These are phyloP conservation scores for Coelastrella sp. DNA, from an alignment of 139 green algal genomes.

Conservation along the genomic window DNA sequence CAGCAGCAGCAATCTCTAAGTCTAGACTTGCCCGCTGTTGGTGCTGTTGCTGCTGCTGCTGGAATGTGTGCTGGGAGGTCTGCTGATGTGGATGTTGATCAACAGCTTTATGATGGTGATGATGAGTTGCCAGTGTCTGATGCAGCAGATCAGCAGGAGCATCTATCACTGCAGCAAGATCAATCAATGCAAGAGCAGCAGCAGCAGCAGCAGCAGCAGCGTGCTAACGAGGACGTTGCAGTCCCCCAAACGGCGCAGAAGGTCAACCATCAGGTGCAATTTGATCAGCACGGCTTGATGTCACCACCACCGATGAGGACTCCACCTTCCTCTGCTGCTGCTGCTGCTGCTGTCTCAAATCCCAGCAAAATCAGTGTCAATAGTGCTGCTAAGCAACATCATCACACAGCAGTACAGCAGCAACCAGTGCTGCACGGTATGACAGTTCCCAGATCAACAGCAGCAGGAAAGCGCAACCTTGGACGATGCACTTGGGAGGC, in stretches of 20 bases:
- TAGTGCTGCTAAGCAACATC: not conserved
- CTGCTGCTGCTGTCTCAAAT: not conserved
- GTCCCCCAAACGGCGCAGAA: not conserved
- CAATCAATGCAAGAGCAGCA: too few relatives aligned
- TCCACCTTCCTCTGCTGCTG: not conserved
- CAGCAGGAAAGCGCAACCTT: not conserved
- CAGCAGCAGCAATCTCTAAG: too few relatives aligned
- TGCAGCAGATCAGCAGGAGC: too few relatives aligned
- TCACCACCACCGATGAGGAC: slow-evolving; percentile 1
- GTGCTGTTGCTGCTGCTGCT: too few relatives aligned
- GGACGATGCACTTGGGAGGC: not conserved
- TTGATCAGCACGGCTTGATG: not conserved
- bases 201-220: not conserved
- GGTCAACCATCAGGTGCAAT: not conserved
- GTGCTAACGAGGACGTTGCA: not conserved
- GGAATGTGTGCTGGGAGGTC: too few relatives aligned
- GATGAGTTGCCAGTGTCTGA: too few relatives aligned
- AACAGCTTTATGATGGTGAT: too few relatives aligned
- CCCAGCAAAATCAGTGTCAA: not conserved
- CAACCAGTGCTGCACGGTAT: too few relatives aligned
- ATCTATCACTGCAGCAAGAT: too few relatives aligned
- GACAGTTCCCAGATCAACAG: too few relatives aligned
- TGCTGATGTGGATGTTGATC: too few relatives aligned
- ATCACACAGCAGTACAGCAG: not conserved
- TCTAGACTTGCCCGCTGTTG: too few relatives aligned